Base-by-base conservation (phyloP, 2,329 filamentous ascomycete genomes). In the Penicillium corylophilum region DNA sequence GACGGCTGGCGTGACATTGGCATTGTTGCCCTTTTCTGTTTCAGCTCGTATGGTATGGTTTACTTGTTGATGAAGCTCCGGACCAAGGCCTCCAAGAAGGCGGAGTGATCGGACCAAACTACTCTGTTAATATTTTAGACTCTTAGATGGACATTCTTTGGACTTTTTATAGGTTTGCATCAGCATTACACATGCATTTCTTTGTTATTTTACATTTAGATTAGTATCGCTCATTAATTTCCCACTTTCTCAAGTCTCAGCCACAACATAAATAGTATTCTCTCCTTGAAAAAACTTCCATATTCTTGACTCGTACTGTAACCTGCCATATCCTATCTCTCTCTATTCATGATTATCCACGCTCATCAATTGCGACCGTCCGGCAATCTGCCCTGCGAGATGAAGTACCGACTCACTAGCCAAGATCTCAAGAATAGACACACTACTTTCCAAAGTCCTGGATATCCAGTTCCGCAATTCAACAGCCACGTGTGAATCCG, bases 1-100 rank as follows among this genome's bases (percentile, higher is more conserved):
- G 84, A 84, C 58, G 85, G 83, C 0, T 89, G 86, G 86, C 77
- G 86, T 35, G 78, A 88, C 65, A 80, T 82, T 0, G 85, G 64
- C 0, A 82, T 87, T 48, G 78, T 82, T 2, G 79, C 77, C 1
- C 67, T 82, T 2, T 85, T 86, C 57, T 78, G 73, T 1, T 44
- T 82, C 33, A 79, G 75, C 50, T 80, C 77, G 1, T 86, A 86
- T 57, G 70, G 63, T 0, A 44, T 78, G 42, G 77, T 79, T 2
- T 79, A 72, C 49, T 35, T 59, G 39, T 58, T 71, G 47, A 71
- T 71, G 68, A 71, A 70, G 53, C 38, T 71, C 50, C 55, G 69
- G 42, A 71, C 69, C 4, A 71, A 71, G 60, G 57, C 61, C 12
- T 67, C 62, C 15, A 71, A 71, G 64, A 67, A 64, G 54, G 67